Evolutionary conservation across 2,329 filamentous ascomycete species (phyloP).

Genomic region (Trichoderma breve): DNA sequence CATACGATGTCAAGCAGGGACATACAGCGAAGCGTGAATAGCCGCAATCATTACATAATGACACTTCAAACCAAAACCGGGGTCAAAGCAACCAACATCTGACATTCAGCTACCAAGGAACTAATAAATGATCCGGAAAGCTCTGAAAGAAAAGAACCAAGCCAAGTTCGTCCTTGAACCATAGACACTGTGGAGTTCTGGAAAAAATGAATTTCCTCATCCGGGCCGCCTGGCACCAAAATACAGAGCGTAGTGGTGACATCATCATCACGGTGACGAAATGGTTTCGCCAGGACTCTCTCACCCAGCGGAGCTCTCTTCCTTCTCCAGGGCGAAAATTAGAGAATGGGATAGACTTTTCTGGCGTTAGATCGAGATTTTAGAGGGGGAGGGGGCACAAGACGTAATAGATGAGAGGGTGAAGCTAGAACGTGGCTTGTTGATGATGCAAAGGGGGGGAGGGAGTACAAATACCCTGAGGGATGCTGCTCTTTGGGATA

Average conservation of each 20-base stretch:
- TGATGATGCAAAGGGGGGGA: neutral
- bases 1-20: neutral
- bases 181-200: neutral
- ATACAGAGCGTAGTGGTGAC: constrained; percentile 17
- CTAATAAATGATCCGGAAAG: neutral
- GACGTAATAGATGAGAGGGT: constrained; percentile 6
- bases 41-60: constrained; percentile 5
- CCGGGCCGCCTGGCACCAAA: neutral
- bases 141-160: neutral
- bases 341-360: neutral
- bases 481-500: neutral
- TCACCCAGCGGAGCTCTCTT: neutral
- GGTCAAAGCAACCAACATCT: neutral
- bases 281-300: neutral
- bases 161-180: neutral
- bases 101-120: neutral
- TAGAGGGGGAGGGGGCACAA: neutral
- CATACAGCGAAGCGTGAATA: neutral
- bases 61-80: neutral
- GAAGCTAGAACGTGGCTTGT: neutral
- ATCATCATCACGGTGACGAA: constrained; percentile 20
- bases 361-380: constrained; percentile 8
- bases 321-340: neutral
- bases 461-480: constrained; percentile 21
- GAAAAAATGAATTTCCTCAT: constrained; percentile 18